Percentiles rank a stretch among this genome's conserved stretches.
phyloP scores from a whole-genome alignment of 2,329 filamentous ascomycete genomes.

The Intubia oerlemansii region DNA sequence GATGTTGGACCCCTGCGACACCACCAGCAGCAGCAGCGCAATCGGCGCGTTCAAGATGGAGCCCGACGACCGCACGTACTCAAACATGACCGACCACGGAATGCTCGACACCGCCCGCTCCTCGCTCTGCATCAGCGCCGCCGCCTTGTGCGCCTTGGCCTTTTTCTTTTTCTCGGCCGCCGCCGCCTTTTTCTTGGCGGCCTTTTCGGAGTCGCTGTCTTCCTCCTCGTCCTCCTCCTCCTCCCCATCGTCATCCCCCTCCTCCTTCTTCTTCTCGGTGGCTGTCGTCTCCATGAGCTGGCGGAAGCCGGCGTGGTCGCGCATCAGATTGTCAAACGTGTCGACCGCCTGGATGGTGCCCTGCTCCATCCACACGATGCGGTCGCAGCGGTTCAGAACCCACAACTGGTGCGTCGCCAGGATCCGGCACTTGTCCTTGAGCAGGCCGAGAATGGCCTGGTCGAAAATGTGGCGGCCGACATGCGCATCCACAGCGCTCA shows the following conservation, averaged over 20 bases:
- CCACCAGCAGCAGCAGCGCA: constrained; percentile 37
- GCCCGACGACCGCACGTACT: constrained; percentile 59
- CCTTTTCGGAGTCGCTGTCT: constrained; percentile 13
- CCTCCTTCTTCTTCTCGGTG: constrained; percentile 41
- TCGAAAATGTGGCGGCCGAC: constrained; percentile 69
- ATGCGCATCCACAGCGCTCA: constrained; percentile 49
- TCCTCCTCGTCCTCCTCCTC: background rate
- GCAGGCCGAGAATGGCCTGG: constrained; percentile 72
- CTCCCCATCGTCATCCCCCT: no score
- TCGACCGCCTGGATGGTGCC: constrained; percentile 70
- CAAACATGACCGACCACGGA: constrained; percentile 56
- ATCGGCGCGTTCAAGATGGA: constrained; percentile 47
- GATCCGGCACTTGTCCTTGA: constrained; percentile 76
- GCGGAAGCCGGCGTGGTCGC: constrained; percentile 54
- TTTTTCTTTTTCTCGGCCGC: constrained; percentile 22
- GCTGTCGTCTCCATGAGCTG: constrained; percentile 72
- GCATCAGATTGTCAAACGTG: constrained; percentile 77
- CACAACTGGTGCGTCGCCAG: constrained; percentile 90
- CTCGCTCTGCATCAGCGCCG: constrained; percentile 48
- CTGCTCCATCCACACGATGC: constrained; percentile 82
- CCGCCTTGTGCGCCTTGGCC: constrained; percentile 36
- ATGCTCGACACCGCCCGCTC: constrained; percentile 57
- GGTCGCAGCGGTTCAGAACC: constrained; percentile 74
- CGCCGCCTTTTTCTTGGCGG: constrained; percentile 18
- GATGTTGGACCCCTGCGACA: constrained; percentile 71